These are phyloP conservation scores for Cucumis hystrix DNA, from an alignment of 306 rosid species.

Conservation along the genomic window DNA sequence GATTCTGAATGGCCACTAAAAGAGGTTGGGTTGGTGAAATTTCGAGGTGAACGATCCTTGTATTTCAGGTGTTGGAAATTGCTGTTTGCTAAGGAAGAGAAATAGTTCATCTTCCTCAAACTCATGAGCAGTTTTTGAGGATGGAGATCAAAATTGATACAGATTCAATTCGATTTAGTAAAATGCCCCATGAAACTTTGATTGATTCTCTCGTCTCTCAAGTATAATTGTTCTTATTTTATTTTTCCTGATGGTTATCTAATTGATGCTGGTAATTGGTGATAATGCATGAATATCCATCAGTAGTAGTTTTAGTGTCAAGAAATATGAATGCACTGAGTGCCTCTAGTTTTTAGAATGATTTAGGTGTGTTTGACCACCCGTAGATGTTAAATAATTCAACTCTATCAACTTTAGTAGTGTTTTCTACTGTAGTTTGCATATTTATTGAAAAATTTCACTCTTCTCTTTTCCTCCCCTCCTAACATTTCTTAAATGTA, in stretches of 20 bases:
- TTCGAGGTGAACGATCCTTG: neutral
- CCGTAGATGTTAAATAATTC: too few relatives aligned
- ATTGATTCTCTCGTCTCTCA: neutral
- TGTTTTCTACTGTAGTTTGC: too few relatives aligned
- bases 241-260: neutral
- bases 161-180: neutral
- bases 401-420: too few relatives aligned
- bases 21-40: neutral
- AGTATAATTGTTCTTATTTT: neutral
- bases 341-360: neutral
- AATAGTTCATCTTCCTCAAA: neutral
- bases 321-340: neutral
- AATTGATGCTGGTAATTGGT: neutral
- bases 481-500: too few relatives aligned
- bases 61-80: neutral
- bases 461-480: too few relatives aligned
- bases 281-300: neutral
- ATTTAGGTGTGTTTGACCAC: too few relatives aligned
- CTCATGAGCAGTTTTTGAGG: neutral
- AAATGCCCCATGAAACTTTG: neutral
- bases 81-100: neutral
- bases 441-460: too few relatives aligned
- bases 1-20: neutral
- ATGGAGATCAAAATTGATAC: neutral
- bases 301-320: neutral